phyloP scores from a whole-genome alignment of 1,139 yeast species.

The Hemisphaericaspora xylofermentans region DNA sequence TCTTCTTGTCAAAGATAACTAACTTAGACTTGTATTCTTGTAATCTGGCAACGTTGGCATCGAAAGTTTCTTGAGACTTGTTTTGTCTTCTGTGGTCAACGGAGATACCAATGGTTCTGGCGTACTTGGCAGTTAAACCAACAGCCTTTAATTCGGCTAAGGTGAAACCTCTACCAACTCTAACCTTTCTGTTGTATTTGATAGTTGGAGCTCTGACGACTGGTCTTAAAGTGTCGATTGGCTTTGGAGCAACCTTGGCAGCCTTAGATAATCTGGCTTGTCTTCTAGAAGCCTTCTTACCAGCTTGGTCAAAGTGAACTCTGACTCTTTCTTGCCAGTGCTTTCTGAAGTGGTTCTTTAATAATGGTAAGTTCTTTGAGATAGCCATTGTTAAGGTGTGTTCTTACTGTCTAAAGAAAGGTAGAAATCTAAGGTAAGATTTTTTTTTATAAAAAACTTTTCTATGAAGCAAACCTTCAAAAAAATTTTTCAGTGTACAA shows the following conservation, averaged over 20 bases:
- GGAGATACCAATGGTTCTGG: constrained; percentile 97
- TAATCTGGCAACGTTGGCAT: constrained; percentile 93
- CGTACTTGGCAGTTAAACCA: constrained; percentile 92
- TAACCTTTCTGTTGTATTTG: constrained; percentile 98
- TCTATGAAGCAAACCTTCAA: constrained; percentile 1
- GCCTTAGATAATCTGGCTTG: constrained; percentile 91
- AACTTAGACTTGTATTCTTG: constrained; percentile 94
- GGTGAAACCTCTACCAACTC: constrained; percentile 99
- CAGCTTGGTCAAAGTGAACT: constrained; percentile 99
- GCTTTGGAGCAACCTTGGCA: constrained; percentile 96
- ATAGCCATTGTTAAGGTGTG: constrained; percentile 63
- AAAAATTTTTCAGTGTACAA: constrained; percentile 5
- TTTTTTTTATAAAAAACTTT: constrained; percentile 7
- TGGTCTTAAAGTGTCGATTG: constrained; percentile 95
- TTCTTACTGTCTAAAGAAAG: constrained; percentile 8
- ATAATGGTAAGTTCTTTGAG: constrained; percentile 96
- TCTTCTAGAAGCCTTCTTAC: constrained; percentile 97
- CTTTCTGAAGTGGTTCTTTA: constrained; percentile 96
- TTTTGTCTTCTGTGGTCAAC: constrained; percentile 99
- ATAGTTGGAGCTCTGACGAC: constrained; percentile 98
- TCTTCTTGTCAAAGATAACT: constrained; percentile 92
- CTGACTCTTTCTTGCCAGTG: constrained; percentile 99
- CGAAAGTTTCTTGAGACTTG: constrained; percentile 95
- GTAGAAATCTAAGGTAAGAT: background rate
- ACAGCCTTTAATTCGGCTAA: constrained; percentile 98